Conservation (phyloP, 1,284 basidiomycete species). For the Leucoagaricus sp. region DNA sequence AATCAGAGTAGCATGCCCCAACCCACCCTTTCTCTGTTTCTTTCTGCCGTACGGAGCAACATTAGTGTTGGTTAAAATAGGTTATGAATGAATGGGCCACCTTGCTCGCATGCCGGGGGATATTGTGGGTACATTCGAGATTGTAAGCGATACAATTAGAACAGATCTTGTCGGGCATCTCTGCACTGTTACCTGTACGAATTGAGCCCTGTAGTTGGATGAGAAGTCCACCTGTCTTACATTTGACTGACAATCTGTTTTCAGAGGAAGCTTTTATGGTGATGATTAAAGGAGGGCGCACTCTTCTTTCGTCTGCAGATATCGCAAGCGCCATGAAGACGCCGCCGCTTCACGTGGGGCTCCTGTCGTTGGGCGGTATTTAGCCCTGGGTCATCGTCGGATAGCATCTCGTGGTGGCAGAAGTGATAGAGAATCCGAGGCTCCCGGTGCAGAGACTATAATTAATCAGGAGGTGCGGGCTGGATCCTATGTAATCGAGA, state of each 20-base stretch:
- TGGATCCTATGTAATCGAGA: neutral
- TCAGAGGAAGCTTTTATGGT: neutral
- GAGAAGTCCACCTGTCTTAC: slow-evolving; percentile 20
- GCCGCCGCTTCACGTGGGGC: slow-evolving; percentile 23
- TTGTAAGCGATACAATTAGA: slow-evolving; percentile 70
- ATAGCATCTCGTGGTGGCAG: neutral
- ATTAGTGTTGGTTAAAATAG: neutral
- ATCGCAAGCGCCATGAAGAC: slow-evolving; percentile 38
- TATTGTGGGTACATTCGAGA: slow-evolving; percentile 60
- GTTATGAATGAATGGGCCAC: slow-evolving; percentile 27
- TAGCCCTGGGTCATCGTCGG: slow-evolving; percentile 2
- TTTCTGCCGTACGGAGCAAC: slow-evolving; percentile 37
- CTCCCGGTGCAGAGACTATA: neutral
- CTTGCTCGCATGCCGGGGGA: slow-evolving; percentile 46
- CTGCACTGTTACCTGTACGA: slow-evolving; percentile 47
- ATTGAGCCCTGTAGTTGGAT: neutral
- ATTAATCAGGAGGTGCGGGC: neutral
- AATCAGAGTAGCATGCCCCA: neutral
- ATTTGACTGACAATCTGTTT: slow-evolving; percentile 30
- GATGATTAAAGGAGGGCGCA: slow-evolving; percentile 17
- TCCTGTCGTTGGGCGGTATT: neutral
- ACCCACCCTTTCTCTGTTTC: slow-evolving; percentile 62
- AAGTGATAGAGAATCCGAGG: neutral
- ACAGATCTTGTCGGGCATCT: slow-evolving; percentile 58
- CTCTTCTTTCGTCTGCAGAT: slow-evolving; percentile 37